Base-by-base conservation (phyloP, 2,329 filamentous ascomycete species). In the Chaetomium sp. region DNA sequence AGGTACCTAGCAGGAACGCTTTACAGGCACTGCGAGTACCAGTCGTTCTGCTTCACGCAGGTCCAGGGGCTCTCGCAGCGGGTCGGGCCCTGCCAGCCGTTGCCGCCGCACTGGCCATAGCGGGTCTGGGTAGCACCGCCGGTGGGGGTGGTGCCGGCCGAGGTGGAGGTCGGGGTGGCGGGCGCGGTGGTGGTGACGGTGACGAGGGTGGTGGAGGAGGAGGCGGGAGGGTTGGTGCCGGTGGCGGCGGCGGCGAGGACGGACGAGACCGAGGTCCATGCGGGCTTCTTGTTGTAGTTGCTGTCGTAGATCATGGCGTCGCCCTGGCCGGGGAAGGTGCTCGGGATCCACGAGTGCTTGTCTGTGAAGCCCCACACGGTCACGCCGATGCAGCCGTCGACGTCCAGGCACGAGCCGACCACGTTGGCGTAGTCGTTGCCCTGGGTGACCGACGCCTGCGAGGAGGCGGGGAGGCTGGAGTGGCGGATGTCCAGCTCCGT, bases 401-500 rank as follows among this genome's bases (percentile, higher is more conserved):
- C 71, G 57, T 75, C 74, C 7, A 79, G 67, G 67, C 77, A 79
- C 6, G 77, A 74, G 58, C 72, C 70, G 4, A 75, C 74, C 9
- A 78, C 74, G 63, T 72, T 71, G 47, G 70, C 77, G 70, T 82
- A 86, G 67, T 82, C 80, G 33, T 72, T 72, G 0, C 78, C 80
- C 75, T 87, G 84, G 65, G 80, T 78, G 16, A 73, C 70, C 47
- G 80, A 74, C 38, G 78, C 78, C 6, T 76, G 70, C 2, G 73
- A 69, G 13, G 75, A 77, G 9, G 78, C 74, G 0, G 82, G 81
- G 10, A 83, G 70, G n/a, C 62, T 65, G 2, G 55, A 51, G 71
- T 73, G 80, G 33, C 85, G 79, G 66, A 88, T 83, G 71, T 89
- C 86, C 25, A 88, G 76, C 76, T 89, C 86, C 1, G 86, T 88